Evolutionary conservation across 1,139 yeast species (phyloP), one percentile per base, ranked within the genome.

Genomic region (Suzukiozyma palmioleophila): DNA sequence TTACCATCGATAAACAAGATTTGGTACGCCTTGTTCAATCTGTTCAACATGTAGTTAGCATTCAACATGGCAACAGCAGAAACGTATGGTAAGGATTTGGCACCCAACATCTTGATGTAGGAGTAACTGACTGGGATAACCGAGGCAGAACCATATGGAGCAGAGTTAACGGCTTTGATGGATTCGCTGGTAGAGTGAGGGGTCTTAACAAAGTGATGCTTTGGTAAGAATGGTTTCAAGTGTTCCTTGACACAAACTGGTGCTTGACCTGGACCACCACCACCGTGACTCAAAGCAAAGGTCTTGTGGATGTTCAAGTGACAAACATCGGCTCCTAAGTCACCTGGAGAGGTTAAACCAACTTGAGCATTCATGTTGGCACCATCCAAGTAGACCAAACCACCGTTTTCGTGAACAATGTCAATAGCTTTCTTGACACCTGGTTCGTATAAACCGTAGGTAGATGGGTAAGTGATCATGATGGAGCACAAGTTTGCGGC

Each of bases 331-430:
- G 97, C 97, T 39, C 97, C 97, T 54, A 92, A 73, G 59, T 89
- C 97, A 43, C 97, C 98, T 12, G 98, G 98, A 10, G 96, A 86
- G 0, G 97, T 92, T 47, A 92, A 74, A 22, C 98, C 98, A 40
- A 92, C 96, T 65, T 92, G 98, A 0, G 98, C 98, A 60, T 92
- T 92, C 98, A 92, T 92, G 66, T 92, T 92, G 45, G 98, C 98
- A 59, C 98, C 98, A 64, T 92, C 98, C 66, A 92, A 74, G 67
- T 92, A 92, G 25, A 92, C 97, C 62, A 90, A 95, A 28, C 97
- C 98, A 42, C 98, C 98, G 53, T 81, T 62, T 29, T 65, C 56
- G 63, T 92, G 98, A 29, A 92, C 89, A 44, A 82, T 73, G 22
- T 86, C 87, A 53, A 89, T 85, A 26, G 97, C 97, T 39, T 73